Percentiles rank a stretch among this genome's conserved stretches.
These are phyloP conservation scores for Boletus subparvulus DNA, from an alignment of 768 basidiomycete species.

Conservation along the genomic window DNA sequence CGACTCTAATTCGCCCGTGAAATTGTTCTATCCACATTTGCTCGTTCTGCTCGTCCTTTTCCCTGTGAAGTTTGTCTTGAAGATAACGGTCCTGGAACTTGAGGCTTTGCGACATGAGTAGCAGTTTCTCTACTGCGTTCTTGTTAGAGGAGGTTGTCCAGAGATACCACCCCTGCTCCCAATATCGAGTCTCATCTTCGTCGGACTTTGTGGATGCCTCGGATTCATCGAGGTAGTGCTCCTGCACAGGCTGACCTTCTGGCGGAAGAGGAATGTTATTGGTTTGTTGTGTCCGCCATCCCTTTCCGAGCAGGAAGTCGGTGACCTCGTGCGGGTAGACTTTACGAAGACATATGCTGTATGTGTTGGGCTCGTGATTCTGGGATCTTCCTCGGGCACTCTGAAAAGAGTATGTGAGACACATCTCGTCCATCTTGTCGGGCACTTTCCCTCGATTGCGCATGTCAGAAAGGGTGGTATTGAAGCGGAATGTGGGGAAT, in stretches of 20 bases:
- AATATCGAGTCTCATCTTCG: conserved; percentile 48
- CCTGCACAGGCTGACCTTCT: conserved; percentile 55
- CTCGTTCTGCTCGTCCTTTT: conserved; percentile 55
- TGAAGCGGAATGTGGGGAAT: not conserved
- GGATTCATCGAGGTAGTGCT: conserved; percentile 7
- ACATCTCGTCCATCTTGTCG: conserved; percentile 62
- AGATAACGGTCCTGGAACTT: conserved; percentile 42
- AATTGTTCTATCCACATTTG: conserved; percentile 36
- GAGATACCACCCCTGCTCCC: conserved; percentile 77
- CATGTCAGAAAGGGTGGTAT: not conserved
- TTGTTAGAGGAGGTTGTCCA: conserved; percentile 59
- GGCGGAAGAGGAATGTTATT: conserved; percentile 61
- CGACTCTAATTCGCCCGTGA: conserved; percentile 23
- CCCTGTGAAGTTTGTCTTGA: conserved; percentile 35
- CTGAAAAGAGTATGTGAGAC: conserved; percentile 62
- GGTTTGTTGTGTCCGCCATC: conserved; percentile 41
- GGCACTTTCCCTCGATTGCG: conserved; percentile 50
- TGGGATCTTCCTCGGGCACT: conserved; percentile 52
- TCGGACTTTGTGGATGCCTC: conserved; percentile 19
- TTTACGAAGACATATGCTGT: conserved; percentile 61
- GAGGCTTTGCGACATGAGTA: conserved; percentile 59
- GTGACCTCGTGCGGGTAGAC: conserved; percentile 68
- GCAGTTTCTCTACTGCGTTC: conserved; percentile 54
- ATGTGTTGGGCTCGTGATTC: conserved; percentile 51
- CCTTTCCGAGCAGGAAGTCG: conserved; percentile 44